These are phyloP conservation scores for Zasmidium cellare DNA, from an alignment of 2,329 filamentous ascomycete species.

Conservation along the genomic window DNA sequence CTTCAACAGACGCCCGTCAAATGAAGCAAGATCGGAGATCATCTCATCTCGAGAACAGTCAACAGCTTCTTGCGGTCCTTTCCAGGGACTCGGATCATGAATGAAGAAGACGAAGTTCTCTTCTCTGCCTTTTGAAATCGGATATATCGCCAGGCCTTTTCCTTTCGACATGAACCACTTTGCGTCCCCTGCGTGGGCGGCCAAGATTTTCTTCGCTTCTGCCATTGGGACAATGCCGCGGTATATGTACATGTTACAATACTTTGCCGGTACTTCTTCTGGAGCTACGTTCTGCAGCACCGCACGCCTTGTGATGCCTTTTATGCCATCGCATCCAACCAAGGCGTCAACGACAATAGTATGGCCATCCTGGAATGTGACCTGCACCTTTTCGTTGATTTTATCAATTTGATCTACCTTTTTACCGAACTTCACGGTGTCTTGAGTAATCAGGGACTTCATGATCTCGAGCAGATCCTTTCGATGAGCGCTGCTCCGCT, in stretches of 20 bases:
- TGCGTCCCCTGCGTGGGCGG: slow-evolving; percentile 18
- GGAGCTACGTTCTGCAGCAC: slow-evolving; percentile 53
- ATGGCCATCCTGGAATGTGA: slow-evolving; percentile 13
- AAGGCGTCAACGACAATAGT: slow-evolving; percentile 43
- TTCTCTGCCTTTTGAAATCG: slow-evolving; percentile 55
- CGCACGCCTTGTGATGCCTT: slow-evolving; percentile 54
- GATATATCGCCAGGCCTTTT: slow-evolving; percentile 42
- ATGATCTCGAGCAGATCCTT: slow-evolving; percentile 53
- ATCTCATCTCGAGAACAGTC: slow-evolving; percentile 17
- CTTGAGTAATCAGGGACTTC: slow-evolving; percentile 47
- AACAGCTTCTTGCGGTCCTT: slow-evolving; percentile 42
- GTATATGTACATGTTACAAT: slow-evolving; percentile 62
- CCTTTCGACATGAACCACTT: slow-evolving; percentile 24
- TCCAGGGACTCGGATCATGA: slow-evolving; percentile 33
- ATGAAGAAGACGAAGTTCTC: slow-evolving; percentile 60
- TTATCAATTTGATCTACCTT: slow-evolving; percentile 25
- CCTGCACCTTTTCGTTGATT: slow-evolving; percentile 39
- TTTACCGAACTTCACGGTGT: slow-evolving; percentile 32
- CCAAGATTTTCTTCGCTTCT: slow-evolving; percentile 23
- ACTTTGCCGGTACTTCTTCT: slow-evolving; percentile 46
- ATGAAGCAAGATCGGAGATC: slow-evolving; percentile 5
- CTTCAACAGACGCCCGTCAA: slow-evolving; percentile 10
- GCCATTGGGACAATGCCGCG: slow-evolving; percentile 61
- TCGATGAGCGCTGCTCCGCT: slow-evolving; percentile 38
- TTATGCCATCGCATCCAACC: slow-evolving; percentile 66